Conservation (phyloP, 768 basidiomycete species). For the Lactarius psammicola region DNA sequence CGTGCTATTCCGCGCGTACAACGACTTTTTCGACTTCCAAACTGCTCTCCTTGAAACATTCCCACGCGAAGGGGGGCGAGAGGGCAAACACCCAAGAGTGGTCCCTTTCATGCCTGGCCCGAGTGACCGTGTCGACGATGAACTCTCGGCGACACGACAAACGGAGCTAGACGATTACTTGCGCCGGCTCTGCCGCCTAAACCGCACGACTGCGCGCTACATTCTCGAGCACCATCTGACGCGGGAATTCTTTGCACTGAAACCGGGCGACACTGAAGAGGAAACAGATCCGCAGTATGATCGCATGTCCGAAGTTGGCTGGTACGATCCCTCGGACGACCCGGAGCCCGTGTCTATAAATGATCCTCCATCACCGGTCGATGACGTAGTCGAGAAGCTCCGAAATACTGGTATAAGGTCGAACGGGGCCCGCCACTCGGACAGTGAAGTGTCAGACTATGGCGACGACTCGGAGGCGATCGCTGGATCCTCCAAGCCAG, state of each 20-base stretch:
- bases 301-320: constrained; percentile 53
- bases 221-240: constrained; percentile 80
- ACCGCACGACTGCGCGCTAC: constrained; percentile 63
- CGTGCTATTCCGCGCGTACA: constrained; percentile 91
- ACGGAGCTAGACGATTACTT: constrained; percentile 89
- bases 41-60: constrained; percentile 82
- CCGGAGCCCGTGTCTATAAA: constrained; percentile 33
- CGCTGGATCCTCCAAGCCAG: background rate
- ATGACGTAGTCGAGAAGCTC: constrained; percentile 36
- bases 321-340: constrained; percentile 32
- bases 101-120: constrained; percentile 99
- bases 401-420: constrained; percentile 39
- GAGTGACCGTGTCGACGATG: constrained; percentile 76
- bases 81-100: constrained; percentile 63
- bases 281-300: constrained; percentile 57
- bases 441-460: constrained; percentile 61
- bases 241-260: constrained; percentile 77
- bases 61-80: constrained; percentile 87
- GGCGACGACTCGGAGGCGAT: constrained; percentile 33
- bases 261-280: constrained; percentile 81
- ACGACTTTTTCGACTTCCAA: constrained; percentile 98
- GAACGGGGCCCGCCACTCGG: constrained; percentile 49
- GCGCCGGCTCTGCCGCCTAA: constrained; percentile 71
- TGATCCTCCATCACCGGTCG: constrained; percentile 38
- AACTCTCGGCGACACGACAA: constrained; percentile 74